A percentile compares a stretch with the other conserved stretches of the same genome.
These are phyloP conservation scores for Eucommia ulmoides DNA, from an alignment of 257 asterid genomes.

Conservation along the genomic window DNA sequence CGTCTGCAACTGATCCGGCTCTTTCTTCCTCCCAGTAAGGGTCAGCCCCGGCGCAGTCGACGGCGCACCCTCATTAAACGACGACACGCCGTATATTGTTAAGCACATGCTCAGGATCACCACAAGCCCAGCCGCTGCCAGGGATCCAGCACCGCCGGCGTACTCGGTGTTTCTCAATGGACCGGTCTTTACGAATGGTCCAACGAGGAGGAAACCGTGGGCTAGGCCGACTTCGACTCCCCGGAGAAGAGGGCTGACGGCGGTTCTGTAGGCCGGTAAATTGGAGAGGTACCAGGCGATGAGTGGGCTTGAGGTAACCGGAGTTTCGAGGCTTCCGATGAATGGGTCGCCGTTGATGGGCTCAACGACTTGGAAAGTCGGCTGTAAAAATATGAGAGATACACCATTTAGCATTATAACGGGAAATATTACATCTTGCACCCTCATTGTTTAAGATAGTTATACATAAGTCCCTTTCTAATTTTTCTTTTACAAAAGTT, in stretches of 20 bases:
- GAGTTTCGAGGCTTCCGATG: constrained; percentile 94
- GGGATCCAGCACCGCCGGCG: constrained; percentile 62
- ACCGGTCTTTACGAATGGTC: constrained; percentile 73
- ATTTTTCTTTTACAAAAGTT: too few relatives aligned
- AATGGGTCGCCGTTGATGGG: constrained; percentile 95
- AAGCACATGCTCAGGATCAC: constrained; percentile 58
- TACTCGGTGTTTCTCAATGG: constrained; percentile 60
- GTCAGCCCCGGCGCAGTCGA: constrained; percentile 71
- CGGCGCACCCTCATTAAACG: constrained; percentile 74
- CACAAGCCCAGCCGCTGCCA: constrained; percentile 80
- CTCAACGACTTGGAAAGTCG: constrained; percentile 85
- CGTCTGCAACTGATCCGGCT: constrained; percentile 77
- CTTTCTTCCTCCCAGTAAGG: constrained; percentile 74
- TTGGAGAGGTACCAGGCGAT: constrained; percentile 95
- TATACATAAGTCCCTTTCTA: too few relatives aligned
- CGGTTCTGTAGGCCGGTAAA: constrained; percentile 78
- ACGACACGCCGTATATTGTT: constrained; percentile 66
- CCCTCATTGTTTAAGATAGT: too few relatives aligned
- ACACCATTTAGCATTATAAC: neutral
- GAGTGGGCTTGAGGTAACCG: constrained; percentile 88
- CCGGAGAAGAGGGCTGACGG: constrained; percentile 61
- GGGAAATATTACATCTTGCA: neutral
- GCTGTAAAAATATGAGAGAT: constrained; percentile 31
- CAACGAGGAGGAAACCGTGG: constrained; percentile 80
- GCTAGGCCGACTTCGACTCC: constrained; percentile 83